These are phyloP conservation scores for Paramecium caudatum DNA, from an alignment of 73 alveolate genomes.

Conservation along the genomic window DNA sequence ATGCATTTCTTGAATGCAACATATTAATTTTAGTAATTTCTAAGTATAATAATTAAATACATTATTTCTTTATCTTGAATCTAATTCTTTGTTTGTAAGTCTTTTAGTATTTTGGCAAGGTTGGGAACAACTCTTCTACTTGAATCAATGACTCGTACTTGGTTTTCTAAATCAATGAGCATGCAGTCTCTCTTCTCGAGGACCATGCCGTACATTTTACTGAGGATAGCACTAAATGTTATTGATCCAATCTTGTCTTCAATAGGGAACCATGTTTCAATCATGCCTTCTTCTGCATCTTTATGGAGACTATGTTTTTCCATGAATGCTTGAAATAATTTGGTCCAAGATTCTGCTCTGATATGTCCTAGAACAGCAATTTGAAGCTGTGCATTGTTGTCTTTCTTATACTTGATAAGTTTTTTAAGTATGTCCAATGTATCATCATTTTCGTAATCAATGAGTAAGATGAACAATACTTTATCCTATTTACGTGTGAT, in stretches of 20 bases:
- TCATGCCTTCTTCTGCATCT: conserved; percentile 15
- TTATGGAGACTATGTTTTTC: background rate
- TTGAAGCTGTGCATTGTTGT: background rate
- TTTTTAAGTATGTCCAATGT: background rate
- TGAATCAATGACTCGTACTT: conserved; percentile 47
- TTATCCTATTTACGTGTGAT: conserved; percentile 16
- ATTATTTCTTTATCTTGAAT: background rate
- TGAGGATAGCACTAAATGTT: conserved; percentile 36
- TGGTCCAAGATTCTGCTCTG: conserved; percentile 70
- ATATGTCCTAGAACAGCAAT: conserved; percentile 69
- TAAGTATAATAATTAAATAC: background rate
- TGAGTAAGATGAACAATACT: conserved; percentile 33
- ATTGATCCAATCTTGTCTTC: conserved; percentile 55
- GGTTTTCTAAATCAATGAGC: conserved; percentile 5
- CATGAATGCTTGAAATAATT: conserved; percentile 36
- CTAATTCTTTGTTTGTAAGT: background rate
- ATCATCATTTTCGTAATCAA: conserved; percentile 67
- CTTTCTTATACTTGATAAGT: background rate
- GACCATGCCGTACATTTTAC: conserved; percentile 51
- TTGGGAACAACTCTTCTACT: conserved; percentile 5
- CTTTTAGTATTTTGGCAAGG: background rate
- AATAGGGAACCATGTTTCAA: conserved; percentile 65
- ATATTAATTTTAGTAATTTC: conserved; percentile 7
- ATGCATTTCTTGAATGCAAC: background rate
- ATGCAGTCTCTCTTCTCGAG: conserved; percentile 53